These are phyloP conservation scores for Elsinoe fawcettii DNA, from an alignment of 2,329 filamentous ascomycete species.

Conservation along the genomic window DNA sequence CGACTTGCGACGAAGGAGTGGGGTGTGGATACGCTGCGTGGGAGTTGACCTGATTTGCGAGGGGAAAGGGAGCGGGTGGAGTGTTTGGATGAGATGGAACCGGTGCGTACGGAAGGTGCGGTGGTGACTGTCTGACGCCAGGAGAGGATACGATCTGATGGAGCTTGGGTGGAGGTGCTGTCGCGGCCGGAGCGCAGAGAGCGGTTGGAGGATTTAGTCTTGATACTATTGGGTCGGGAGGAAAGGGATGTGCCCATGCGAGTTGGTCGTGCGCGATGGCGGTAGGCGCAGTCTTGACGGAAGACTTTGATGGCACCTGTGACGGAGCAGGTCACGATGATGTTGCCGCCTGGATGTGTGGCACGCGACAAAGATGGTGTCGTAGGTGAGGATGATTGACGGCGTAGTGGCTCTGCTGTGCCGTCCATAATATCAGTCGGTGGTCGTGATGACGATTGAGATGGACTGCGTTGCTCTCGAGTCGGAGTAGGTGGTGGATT, in stretches of 20 bases:
- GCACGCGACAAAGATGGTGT: conserved; percentile 60
- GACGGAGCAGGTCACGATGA: conserved; percentile 85
- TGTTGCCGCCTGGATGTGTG: conserved; percentile 72
- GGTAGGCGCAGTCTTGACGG: conserved; percentile 76
- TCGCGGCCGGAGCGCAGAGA: conserved; percentile 26
- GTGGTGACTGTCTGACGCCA: conserved; percentile 69
- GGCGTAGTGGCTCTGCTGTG: conserved; percentile 30
- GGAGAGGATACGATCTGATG: conserved; percentile 71
- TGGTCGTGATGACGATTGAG: conserved; percentile 40
- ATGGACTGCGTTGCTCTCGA: conserved; percentile 52
- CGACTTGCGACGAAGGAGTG: conserved; percentile 12
- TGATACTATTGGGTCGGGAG: conserved; percentile 44
- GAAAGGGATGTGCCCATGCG: conserved; percentile 53
- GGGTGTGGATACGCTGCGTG: conserved; percentile 13
- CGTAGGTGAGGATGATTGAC: conserved; percentile 59
- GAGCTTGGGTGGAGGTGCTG: conserved; percentile 32
- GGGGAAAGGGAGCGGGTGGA: conserved; percentile 12
- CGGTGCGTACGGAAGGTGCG: conserved; percentile 21
- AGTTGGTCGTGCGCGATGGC: conserved; percentile 69
- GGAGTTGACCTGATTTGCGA: conserved; percentile 1
- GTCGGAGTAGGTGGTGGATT: conserved; percentile 84
- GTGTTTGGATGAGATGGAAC: conserved; percentile 7
- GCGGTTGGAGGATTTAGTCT: conserved; percentile 42
- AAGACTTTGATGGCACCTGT: conserved; percentile 88
- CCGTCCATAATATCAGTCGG: conserved; percentile 33